These are phyloP conservation scores for Polygonum aviculare DNA, from an alignment of 148 eudicot genomes.

Conservation along the genomic window DNA sequence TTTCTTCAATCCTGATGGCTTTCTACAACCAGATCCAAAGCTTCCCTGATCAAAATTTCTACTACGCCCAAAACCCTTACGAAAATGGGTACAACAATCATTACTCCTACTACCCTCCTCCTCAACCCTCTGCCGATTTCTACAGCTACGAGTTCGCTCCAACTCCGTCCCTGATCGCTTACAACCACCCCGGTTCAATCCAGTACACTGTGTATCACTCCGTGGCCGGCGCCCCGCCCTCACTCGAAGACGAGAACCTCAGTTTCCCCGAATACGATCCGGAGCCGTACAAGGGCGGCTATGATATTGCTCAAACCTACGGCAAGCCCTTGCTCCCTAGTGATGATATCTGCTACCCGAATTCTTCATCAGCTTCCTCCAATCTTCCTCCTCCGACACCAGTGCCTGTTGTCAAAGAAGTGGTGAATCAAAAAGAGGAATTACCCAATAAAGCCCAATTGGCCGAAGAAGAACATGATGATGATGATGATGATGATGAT, in stretches of 20 bases:
- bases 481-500: constrained; percentile 4
- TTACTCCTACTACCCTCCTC: not conserved
- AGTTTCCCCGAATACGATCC: constrained; percentile 40
- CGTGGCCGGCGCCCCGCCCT: not conserved
- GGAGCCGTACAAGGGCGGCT: constrained; percentile 57
- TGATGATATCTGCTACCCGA: constrained; percentile 50
- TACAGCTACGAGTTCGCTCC: not conserved
- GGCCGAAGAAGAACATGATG: constrained; percentile 10
- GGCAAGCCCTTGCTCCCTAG: constrained; percentile 70
- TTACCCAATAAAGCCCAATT: not conserved
- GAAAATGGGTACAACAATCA: not conserved
- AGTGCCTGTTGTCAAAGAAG: not conserved
- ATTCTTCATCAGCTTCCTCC: constrained; percentile 17
- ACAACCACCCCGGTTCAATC: not conserved
- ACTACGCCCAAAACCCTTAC: constrained; percentile 2
- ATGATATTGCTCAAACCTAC: constrained; percentile 39
- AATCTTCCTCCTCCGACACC: constrained; percentile 2
- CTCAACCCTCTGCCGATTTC: not conserved
- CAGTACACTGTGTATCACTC: constrained; percentile 6
- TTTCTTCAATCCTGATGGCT: not conserved
- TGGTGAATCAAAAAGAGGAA: not conserved
- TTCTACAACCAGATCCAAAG: not conserved
- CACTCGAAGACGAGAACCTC: not conserved
- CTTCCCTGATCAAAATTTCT: not conserved
- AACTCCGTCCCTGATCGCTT: constrained; percentile 1